Evolutionary conservation across 2,329 filamentous ascomycete species (phyloP).

Genomic region (Diatrype stigma): DNA sequence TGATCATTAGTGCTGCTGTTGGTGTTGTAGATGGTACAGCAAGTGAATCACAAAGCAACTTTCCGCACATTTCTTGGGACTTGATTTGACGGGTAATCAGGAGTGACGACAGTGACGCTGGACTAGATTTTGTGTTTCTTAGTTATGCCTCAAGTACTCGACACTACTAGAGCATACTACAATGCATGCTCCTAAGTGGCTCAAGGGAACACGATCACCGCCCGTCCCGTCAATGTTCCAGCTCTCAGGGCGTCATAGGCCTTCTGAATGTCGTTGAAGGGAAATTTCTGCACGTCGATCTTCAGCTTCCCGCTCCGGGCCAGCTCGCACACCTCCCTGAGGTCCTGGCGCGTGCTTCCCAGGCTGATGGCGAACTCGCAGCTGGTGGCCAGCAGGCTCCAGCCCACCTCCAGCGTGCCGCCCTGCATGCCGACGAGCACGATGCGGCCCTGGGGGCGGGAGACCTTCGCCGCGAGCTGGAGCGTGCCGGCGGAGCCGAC

Average conservation of each 20-base stretch:
- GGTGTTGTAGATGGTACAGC: too few relatives aligned
- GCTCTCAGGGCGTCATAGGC: conserved; percentile 11
- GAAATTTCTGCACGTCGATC: conserved; percentile 12
- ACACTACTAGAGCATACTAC: background rate
- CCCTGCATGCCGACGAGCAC: conserved; percentile 15
- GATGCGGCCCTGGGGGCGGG: conserved; percentile 11
- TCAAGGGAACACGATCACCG: conserved; percentile 14
- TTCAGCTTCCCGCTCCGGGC: conserved; percentile 9
- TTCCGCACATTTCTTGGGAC: too few relatives aligned
- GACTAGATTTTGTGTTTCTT: too few relatives aligned
- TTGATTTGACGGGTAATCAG: too few relatives aligned
- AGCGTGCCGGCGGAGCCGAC: conserved; percentile 11
- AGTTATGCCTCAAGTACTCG: too few relatives aligned
- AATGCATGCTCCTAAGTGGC: background rate
- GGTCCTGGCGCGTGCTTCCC: conserved; percentile 15
- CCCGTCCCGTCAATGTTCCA: conserved; percentile 9
- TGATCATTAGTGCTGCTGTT: too few relatives aligned
- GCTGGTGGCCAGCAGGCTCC: conserved; percentile 13
- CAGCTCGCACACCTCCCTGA: conserved; percentile 15
- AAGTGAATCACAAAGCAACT: too few relatives aligned
- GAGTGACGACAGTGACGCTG: too few relatives aligned
- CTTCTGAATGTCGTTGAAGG: conserved; percentile 10
- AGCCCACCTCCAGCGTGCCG: conserved; percentile 13
- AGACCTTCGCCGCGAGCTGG: conserved; percentile 11
- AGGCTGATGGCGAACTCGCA: conserved; percentile 16